Evolutionary conservation across 345 rosid genomes (phyloP).

Genomic region (Eucalyptus dawsonii): DNA sequence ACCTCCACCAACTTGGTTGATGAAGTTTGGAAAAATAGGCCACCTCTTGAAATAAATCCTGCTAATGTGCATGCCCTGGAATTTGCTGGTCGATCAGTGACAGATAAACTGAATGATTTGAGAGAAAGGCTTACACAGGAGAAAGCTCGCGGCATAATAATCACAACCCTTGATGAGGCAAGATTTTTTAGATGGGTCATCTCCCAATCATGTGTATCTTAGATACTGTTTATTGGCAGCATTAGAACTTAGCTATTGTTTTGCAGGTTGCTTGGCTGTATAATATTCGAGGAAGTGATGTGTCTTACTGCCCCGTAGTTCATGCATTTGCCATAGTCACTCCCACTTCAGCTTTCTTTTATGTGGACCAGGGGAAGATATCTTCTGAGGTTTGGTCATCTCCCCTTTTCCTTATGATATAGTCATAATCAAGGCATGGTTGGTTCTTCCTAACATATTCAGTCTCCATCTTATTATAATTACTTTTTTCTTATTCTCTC

Average conservation of each 20-base stretch:
- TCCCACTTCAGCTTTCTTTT: slow-evolving; percentile 58
- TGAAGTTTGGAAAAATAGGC: slow-evolving; percentile 71
- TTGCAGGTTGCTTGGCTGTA: slow-evolving; percentile 97
- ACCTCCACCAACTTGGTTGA: slow-evolving; percentile 74
- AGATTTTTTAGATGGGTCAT: background rate
- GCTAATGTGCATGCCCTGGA: slow-evolving; percentile 57
- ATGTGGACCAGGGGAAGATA: slow-evolving; percentile 70
- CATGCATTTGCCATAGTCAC: slow-evolving; percentile 92
- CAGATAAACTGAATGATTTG: slow-evolving; percentile 50
- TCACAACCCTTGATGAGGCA: slow-evolving; percentile 88
- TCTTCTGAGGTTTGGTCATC: slow-evolving; percentile 37
- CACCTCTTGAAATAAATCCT: slow-evolving; percentile 46
- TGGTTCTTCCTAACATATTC: background rate
- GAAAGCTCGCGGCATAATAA: slow-evolving; percentile 54
- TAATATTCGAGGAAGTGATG: slow-evolving; percentile 89
- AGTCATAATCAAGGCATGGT: background rate
- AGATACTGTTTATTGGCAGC: background rate
- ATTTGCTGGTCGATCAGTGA: slow-evolving; percentile 55
- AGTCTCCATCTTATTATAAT: background rate
- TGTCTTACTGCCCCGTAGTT: slow-evolving; percentile 83
- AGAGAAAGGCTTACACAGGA: slow-evolving; percentile 47
- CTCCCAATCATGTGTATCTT: background rate
- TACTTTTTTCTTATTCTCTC: background rate
- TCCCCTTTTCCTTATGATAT: background rate
- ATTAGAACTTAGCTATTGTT: background rate